Base-by-base conservation (phyloP, 257 asterid genomes). In the Nicotiana tabacum region DNA sequence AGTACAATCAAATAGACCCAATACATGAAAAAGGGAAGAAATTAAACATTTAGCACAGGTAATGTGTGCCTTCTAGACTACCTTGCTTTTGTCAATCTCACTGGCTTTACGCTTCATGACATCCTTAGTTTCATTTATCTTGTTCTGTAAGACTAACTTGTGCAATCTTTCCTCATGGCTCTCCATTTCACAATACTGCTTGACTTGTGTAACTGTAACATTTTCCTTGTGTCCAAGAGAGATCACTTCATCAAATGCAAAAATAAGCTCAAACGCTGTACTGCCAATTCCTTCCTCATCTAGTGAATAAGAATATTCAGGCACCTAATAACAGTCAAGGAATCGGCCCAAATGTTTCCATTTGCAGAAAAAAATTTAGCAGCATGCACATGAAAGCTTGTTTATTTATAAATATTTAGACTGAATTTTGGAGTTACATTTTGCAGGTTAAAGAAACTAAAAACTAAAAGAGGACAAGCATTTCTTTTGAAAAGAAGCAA, bases 121-220 rank as follows among this genome's bases (percentile, higher is more conserved):
- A 83, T 91, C 94, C 90, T 95, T 91, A 70, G 97, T 91, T 61
- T 94, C 99, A 66, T 92, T 90, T 84, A 95, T 94, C 91, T 95
- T 94, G 90, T 92, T 95, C 89, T 94, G 97, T 82, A 90, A 33
- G 79, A 91, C 94, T 91, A 94, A 83, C 90, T 91, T 95, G 88
- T 95, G 99, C 92, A 92, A 86, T 81, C 90, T 90, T 83, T 95
- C 99, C 86, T 95, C 99, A 1, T 93, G 97, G 83, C 99, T 93
- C 88, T 95, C 99, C 99, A 95, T 95, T 86, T 94, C 99, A 85
- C 98, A 92, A 82, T 94, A 95, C 91, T 92, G 99, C 85, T 95
- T 95, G 87, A 95, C 99, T 89, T 94, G 99, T 78, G 97, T 88
- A 77, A 90, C 97, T n/a, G 97, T 92, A 82, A 95, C 95, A 89